phyloP scores from a whole-genome alignment of 768 basidiomycete genomes.

The Panus rudis region DNA sequence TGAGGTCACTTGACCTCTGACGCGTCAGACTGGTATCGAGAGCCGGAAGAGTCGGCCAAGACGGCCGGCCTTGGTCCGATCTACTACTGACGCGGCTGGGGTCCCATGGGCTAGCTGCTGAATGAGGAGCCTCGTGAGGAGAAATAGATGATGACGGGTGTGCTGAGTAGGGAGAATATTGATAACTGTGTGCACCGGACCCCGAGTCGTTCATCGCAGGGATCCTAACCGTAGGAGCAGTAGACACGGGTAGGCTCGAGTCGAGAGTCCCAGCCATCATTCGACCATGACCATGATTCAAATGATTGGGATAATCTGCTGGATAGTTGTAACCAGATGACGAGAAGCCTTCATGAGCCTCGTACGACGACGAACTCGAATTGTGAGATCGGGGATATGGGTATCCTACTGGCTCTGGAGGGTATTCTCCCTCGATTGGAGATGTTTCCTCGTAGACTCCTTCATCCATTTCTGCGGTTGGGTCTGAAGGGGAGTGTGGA shows the following conservation, averaged over 20 bases:
- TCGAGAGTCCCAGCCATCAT: too few species aligned
- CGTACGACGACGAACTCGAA: slow-evolving; percentile 12
- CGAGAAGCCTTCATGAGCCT: slow-evolving; percentile 9
- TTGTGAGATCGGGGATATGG: slow-evolving; percentile 18
- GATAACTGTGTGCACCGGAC: slow-evolving; percentile 2
- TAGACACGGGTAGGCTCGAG: neutral
- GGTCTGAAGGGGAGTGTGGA: slow-evolving; percentile 23
- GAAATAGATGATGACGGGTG: neutral
- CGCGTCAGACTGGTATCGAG: slow-evolving; percentile 16
- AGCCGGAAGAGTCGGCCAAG: slow-evolving; percentile 17
- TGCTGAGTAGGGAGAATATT: slow-evolving; percentile 3
- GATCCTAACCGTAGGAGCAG: slow-evolving; percentile 8
- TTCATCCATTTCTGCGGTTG: slow-evolving; percentile 27
- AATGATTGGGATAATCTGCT: slow-evolving; percentile 13
- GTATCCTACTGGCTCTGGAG: slow-evolving; percentile 15
- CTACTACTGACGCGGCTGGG: slow-evolving; percentile 3
- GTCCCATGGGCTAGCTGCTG: slow-evolving; percentile 16
- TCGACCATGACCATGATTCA: too few species aligned
- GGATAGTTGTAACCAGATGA: slow-evolving; percentile 7
- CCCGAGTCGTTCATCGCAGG: slow-evolving; percentile 9
- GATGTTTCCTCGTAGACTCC: slow-evolving; percentile 30
- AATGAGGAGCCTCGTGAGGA: neutral
- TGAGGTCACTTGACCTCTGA: slow-evolving; percentile 7
- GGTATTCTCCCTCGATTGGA: slow-evolving; percentile 29
- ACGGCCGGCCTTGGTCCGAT: slow-evolving; percentile 6